phyloP scores from a whole-genome alignment of 1,284 basidiomycete genomes.

The Trichosporon inkin region DNA sequence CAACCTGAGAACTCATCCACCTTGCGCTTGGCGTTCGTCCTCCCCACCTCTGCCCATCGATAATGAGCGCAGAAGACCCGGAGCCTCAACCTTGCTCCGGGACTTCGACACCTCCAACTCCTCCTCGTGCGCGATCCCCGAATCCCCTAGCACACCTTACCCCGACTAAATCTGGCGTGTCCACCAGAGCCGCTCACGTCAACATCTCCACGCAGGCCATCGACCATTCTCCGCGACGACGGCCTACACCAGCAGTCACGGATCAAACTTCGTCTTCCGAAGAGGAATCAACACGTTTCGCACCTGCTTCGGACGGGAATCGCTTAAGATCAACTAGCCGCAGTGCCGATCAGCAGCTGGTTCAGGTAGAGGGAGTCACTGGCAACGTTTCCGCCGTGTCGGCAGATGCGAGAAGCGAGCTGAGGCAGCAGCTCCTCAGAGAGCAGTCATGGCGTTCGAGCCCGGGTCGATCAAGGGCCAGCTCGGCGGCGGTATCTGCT shows the following conservation, averaged over 20 bases:
- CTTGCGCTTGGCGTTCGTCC: not conserved
- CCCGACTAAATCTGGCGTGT: not conserved
- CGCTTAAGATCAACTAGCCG: not conserved
- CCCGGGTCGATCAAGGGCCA: not conserved
- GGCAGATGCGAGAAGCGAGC: not conserved
- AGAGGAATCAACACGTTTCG: not conserved
- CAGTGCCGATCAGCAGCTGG: not conserved
- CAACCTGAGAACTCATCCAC: not conserved
- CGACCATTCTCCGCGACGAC: not conserved
- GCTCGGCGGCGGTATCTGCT: not conserved
- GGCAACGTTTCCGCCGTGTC: not conserved
- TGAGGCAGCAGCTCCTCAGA: not conserved
- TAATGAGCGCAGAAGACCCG: slow-evolving; percentile 4
- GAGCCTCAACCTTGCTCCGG: not conserved
- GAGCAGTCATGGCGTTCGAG: not conserved
- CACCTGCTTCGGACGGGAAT: not conserved
- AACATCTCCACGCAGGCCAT: not conserved
- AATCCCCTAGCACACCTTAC: not conserved
- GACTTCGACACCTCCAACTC: not conserved
- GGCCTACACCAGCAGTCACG: not conserved
- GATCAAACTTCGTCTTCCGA: not conserved
- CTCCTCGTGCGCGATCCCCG: not conserved
- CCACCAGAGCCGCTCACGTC: not conserved
- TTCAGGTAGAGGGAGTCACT: not conserved
- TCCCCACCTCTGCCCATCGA: not conserved